Evolutionary conservation across 306 rosid genomes (phyloP).

Genomic region (Arachis hypogaea): DNA sequence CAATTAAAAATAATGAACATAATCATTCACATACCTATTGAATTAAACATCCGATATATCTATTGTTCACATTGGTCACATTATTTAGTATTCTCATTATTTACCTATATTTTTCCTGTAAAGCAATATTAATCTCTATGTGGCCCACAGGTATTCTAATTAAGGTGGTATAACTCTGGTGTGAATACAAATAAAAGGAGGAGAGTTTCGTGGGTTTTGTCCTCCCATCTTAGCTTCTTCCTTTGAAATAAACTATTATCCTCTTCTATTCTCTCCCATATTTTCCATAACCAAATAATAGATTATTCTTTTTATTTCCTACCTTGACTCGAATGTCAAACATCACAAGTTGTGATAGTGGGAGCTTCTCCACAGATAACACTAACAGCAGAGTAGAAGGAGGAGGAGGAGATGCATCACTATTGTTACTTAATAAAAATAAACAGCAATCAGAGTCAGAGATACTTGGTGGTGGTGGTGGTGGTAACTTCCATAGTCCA

Average conservation of each 20-base stretch:
- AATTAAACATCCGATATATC: too few relatives aligned
- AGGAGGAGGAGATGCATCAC: constrained; percentile 38
- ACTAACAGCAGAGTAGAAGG: constrained; percentile 28
- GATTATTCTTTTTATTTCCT: constrained; percentile 7
- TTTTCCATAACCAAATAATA: too few relatives aligned
- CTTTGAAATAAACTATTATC: constrained; percentile 23
- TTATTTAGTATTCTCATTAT: too few relatives aligned
- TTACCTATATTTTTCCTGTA: too few relatives aligned
- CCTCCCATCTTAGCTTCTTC: constrained; percentile 57
- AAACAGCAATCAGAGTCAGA: constrained; percentile 42
- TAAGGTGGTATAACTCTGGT: constrained; percentile 22
- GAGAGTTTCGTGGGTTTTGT: constrained; percentile 63
- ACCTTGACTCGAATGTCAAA: constrained; percentile 54
- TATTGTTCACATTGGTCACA: too few relatives aligned
- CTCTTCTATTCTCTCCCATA: not conserved
- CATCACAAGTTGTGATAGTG: constrained; percentile 68
- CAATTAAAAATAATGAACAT: too few relatives aligned
- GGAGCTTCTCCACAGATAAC: constrained; percentile 66
- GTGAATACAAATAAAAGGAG: constrained; percentile 53
- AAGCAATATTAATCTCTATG: too few relatives aligned
- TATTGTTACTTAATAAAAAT: not conserved
- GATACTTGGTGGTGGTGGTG: constrained; percentile 24
- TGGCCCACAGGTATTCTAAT: too few relatives aligned
- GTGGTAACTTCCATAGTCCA: constrained; percentile 48
- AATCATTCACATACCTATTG: too few relatives aligned